phyloP scores from a whole-genome alignment of 2,329 filamentous ascomycete genomes.

The Cadophora luteo-olivacea region DNA sequence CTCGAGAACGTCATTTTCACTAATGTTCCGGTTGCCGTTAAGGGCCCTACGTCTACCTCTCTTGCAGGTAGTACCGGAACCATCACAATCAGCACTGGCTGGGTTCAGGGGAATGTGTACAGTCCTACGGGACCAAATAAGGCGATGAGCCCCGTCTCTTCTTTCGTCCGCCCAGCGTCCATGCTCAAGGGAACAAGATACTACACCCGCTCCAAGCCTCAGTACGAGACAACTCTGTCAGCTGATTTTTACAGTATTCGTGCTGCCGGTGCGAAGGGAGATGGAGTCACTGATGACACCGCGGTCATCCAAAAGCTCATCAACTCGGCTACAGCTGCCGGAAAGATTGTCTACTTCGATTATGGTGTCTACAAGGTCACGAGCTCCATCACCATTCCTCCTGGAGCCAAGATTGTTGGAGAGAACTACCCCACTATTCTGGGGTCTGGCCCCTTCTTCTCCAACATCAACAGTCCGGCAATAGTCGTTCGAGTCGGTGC shows the following conservation, averaged over 20 bases:
- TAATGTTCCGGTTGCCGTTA: constrained; percentile 68
- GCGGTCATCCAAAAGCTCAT: constrained; percentile 63
- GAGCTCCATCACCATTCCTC: constrained; percentile 53
- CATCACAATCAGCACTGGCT: constrained; percentile 70
- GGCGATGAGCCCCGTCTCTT: constrained; percentile 50
- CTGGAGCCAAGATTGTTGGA: constrained; percentile 49
- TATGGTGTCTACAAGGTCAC: constrained; percentile 61
- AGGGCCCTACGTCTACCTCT: constrained; percentile 68
- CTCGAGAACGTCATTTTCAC: constrained; percentile 87
- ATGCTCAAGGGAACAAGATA: constrained; percentile 56
- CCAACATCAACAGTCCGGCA: constrained; percentile 50
- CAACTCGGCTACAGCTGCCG: constrained; percentile 53
- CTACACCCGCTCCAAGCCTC: constrained; percentile 59
- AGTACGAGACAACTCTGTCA: constrained; percentile 52
- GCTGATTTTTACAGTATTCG: constrained; percentile 53
- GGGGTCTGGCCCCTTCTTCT: constrained; percentile 51
- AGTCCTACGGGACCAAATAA: constrained; percentile 51
- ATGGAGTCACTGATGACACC: constrained; percentile 66
- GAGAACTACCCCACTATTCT: constrained; percentile 52
- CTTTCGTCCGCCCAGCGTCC: constrained; percentile 50
- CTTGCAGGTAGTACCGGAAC: constrained; percentile 73
- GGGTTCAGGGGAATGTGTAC: constrained; percentile 81
- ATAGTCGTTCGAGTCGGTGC: constrained; percentile 46
- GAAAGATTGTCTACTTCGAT: constrained; percentile 62
- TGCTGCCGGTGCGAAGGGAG: constrained; percentile 51